These are phyloP conservation scores for Betula pendula DNA, from an alignment of 306 rosid genomes.

Conservation along the genomic window DNA sequence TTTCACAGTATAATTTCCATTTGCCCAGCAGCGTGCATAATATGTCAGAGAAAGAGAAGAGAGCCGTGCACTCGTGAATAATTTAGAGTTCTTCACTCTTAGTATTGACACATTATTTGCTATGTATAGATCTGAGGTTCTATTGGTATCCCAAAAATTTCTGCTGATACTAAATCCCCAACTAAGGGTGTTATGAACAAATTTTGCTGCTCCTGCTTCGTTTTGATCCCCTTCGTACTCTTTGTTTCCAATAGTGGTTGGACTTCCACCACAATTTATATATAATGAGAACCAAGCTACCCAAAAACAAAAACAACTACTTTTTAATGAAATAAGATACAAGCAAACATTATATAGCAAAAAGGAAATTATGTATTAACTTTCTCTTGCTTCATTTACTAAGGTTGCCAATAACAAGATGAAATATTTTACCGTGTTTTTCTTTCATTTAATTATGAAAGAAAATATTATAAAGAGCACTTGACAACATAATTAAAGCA, in stretches of 20 bases:
- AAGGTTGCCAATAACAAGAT: background rate
- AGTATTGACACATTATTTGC: constrained; percentile 26
- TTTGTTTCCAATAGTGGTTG: constrained; percentile 38
- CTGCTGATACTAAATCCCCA: constrained; percentile 73
- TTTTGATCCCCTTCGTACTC: constrained; percentile 46
- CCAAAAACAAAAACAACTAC: background rate
- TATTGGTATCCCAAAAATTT: constrained; percentile 40
- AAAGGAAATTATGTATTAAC: background rate
- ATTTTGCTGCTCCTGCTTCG: constrained; percentile 48
- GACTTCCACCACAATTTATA: constrained; percentile 65
- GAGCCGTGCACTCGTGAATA: constrained; percentile 53
- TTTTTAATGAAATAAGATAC: background rate
- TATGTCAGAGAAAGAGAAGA: constrained; percentile 57
- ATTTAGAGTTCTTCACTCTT: constrained; percentile 31
- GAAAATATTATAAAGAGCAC: background rate
- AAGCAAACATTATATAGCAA: background rate
- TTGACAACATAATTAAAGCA: background rate
- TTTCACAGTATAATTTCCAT: constrained; percentile 58
- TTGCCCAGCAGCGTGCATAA: constrained; percentile 59
- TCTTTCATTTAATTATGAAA: too few species aligned
- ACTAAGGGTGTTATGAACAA: constrained; percentile 8
- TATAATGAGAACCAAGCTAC: constrained; percentile 28
- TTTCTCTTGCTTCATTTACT: too few species aligned
- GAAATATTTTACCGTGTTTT: background rate
- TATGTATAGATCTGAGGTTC: constrained; percentile 25